phyloP scores from a whole-genome alignment of 805 yeast genomes.

The Sugiyamaella boreocaroliniensis region DNA sequence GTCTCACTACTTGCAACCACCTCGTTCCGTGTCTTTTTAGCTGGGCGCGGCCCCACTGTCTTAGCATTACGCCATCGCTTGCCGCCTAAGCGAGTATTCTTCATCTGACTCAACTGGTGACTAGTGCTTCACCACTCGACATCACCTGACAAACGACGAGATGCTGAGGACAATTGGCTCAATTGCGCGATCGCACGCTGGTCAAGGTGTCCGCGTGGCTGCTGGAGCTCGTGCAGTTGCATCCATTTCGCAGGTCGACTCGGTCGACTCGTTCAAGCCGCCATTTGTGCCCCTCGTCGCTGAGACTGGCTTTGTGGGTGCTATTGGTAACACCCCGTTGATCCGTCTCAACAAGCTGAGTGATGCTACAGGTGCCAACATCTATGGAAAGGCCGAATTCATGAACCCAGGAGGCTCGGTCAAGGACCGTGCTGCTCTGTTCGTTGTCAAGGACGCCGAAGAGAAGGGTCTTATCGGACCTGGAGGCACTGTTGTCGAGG shows the following conservation, averaged over 20 bases:
- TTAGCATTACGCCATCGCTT: no score
- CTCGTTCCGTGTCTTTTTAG: no score
- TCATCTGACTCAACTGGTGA: no score
- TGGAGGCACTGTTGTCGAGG: slow-evolving; percentile 87
- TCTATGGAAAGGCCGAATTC: slow-evolving; percentile 86
- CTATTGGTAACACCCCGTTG: slow-evolving; percentile 92
- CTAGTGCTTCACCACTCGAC: not conserved
- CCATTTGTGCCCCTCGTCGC: slow-evolving; percentile 63
- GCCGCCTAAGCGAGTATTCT: no score
- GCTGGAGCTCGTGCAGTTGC: not conserved
- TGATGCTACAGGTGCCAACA: slow-evolving; percentile 56
- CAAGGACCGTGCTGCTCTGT: slow-evolving; percentile 84
- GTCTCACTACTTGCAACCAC: no score
- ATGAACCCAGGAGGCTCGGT: slow-evolving; percentile 94
- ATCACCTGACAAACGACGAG: not conserved
- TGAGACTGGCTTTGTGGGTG: slow-evolving; percentile 64
- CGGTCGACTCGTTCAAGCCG: slow-evolving; percentile 16
- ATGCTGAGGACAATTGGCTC: not conserved
- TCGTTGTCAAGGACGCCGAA: slow-evolving; percentile 73
- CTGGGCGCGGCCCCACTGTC: no score
- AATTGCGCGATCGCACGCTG: not conserved
- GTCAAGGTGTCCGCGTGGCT: not conserved
- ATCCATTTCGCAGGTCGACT: not conserved
- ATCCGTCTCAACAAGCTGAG: slow-evolving; percentile 54
- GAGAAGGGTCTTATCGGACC: slow-evolving; percentile 44